phyloP scores from a whole-genome alignment of 1,284 basidiomycete genomes.

The Ustilago tritici region DNA sequence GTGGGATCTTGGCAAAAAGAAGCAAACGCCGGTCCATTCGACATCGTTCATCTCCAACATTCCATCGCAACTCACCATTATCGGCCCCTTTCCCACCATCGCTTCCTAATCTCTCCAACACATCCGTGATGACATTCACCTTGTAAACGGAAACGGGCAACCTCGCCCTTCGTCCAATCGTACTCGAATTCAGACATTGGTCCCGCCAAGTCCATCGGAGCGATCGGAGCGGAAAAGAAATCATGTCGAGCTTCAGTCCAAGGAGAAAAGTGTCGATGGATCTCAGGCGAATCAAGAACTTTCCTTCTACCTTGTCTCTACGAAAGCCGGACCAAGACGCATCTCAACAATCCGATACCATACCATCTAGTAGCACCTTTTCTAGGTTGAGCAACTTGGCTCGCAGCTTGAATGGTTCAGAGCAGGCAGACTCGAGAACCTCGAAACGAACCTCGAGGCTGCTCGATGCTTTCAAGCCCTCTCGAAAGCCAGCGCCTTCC shows the following conservation, averaged over 20 bases:
- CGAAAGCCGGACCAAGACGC: constrained; percentile 35
- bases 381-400: constrained; percentile 34
- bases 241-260: constrained; percentile 31
- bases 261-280: constrained; percentile 37
- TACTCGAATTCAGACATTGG: not conserved
- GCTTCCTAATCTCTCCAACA: constrained; percentile 4
- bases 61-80: not conserved
- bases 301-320: constrained; percentile 40
- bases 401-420: constrained; percentile 15
- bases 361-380: constrained; percentile 24
- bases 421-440: constrained; percentile 22
- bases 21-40: not conserved
- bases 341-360: constrained; percentile 6
- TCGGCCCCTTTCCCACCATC: not conserved
- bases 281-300: constrained; percentile 40
- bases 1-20: constrained; percentile 1
- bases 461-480: constrained; percentile 45
- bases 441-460: constrained; percentile 29
- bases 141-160: not conserved
- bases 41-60: not conserved
- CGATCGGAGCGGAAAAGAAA: not conserved
- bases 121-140: not conserved
- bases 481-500: constrained; percentile 35
- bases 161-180: not conserved
- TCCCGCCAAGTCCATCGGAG: not conserved